Evolutionary conservation across 805 yeast species (phyloP), one percentile per base, ranked within the genome.

Genomic region (Metschnikowia lachancei): DNA sequence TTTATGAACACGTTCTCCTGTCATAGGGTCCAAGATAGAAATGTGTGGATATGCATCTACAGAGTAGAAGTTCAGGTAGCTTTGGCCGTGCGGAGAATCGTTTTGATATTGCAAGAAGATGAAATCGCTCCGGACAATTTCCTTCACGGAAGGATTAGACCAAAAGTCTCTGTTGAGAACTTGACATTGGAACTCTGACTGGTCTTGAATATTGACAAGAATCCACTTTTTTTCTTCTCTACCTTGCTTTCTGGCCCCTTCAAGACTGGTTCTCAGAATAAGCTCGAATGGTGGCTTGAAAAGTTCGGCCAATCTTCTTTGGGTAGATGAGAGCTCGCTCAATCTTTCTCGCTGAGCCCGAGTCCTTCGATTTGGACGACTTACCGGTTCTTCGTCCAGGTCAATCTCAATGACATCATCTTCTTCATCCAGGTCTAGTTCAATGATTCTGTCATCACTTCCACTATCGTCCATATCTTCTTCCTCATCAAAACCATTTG

Each of bases 261-360:
- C 94, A n/a, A 94, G 63, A 44, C 78, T 80, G 14, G 81, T 53
- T 53, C 77, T 81, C 17, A 82, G 74, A 59, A 94, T 89, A 29
- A 94, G 69, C 56, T 92, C 97, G 69, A 88, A 92, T 0, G 99
- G 99, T 0, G 99, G 98, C 51, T 92, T 75, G 65, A 92, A 94
- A 24, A 94, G 71, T 51, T 77, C 77, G 4, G 96, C 97, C 39
- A 94, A 70, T 41, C 95, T 73, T 53, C 81, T 74, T 65, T 80
- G 89, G 41, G 75, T 80, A 16, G 80, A 51, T 69, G 70, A 49
- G 42, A 81, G 65, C 40, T 72, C 74, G 74, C 45, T 59, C 43
- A 50, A 30, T 14, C 56, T 44, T 28, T 36, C 41, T 12, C 45
- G 32, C 13, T 47, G 50, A 11, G 47, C 43, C 12, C 47, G 45